These are phyloP conservation scores for Suillus fuscotomentosus DNA, from an alignment of 768 basidiomycete genomes.

Conservation along the genomic window DNA sequence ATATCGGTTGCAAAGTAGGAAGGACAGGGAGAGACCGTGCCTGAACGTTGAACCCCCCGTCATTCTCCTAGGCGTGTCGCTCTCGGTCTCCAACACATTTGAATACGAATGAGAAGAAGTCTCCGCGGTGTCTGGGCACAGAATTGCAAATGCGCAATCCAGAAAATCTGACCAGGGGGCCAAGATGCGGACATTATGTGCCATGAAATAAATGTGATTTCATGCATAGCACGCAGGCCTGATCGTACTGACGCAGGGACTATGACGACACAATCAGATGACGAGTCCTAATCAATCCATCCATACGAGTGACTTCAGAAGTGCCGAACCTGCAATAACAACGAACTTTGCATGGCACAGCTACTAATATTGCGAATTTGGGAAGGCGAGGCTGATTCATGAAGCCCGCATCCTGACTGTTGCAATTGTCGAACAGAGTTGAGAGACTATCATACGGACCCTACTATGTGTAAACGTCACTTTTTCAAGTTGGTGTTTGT, in stretches of 20 bases:
- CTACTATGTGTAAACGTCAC: background rate
- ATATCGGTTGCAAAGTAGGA: background rate
- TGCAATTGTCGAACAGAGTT: background rate
- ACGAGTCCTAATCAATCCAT: background rate
- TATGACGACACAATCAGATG: background rate
- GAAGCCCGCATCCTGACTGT: background rate
- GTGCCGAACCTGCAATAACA: background rate
- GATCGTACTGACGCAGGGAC: background rate
- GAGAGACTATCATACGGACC: background rate
- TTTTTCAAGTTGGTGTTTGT: background rate
- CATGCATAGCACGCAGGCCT: background rate
- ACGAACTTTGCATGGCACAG: background rate
- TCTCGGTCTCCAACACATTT: background rate
- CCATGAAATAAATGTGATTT: background rate
- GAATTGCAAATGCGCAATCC: background rate
- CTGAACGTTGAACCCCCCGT: slow-evolving; percentile 54
- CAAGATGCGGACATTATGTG: background rate
- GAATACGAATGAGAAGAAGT: background rate
- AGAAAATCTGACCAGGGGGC: background rate
- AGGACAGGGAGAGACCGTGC: slow-evolving; percentile 35
- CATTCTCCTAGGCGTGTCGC: background rate
- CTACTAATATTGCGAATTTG: background rate
- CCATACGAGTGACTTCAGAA: background rate
- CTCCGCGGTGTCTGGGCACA: background rate
- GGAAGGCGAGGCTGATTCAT: background rate